Percentiles rank a stretch among this genome's conserved stretches.
phyloP scores from a whole-genome alignment of 345 rosid genomes.

The Nephelium lappaceum region DNA sequence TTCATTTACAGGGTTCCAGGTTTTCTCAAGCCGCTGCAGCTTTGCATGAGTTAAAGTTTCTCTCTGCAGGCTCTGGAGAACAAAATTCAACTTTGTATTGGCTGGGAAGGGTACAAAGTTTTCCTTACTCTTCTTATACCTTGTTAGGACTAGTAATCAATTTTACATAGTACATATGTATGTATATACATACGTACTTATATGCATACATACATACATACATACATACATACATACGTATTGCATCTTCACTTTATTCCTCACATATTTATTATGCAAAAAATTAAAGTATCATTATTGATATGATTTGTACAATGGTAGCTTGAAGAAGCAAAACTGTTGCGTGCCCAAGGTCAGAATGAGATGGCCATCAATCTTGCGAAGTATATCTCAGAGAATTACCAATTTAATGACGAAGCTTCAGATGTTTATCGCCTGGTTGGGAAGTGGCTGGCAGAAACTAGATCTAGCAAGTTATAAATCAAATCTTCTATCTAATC shows the following conservation, averaged over 20 bases:
- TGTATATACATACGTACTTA: no score
- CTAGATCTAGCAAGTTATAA: conserved; percentile 91
- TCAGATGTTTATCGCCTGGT: conserved; percentile 81
- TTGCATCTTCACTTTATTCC: background rate
- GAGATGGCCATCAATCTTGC: conserved; percentile 96
- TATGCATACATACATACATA: background rate
- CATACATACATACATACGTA: no score
- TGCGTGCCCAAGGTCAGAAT: conserved; percentile 91
- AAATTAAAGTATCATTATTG: background rate
- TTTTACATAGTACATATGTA: background rate
- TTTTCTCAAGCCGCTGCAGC: conserved; percentile 89
- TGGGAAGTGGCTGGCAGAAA: conserved; percentile 98
- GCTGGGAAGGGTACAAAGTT: conserved; percentile 81
- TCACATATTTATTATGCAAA: background rate
- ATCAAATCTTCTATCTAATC: conserved; percentile 20
- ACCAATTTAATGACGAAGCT: conserved; percentile 59
- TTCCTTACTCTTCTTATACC: conserved; percentile 2
- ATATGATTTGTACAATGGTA: conserved; percentile 34
- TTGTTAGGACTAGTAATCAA: background rate
- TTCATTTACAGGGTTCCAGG: conserved; percentile 67
- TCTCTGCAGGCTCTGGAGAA: conserved; percentile 48
- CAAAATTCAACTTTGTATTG: conserved; percentile 56
- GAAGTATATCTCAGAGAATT: conserved; percentile 69
- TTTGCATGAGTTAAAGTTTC: conserved; percentile 82
- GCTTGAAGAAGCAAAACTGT: conserved; percentile 96